Base-by-base conservation (phyloP, 164 flowering plant genomes). In the Protea cynaroides region DNA sequence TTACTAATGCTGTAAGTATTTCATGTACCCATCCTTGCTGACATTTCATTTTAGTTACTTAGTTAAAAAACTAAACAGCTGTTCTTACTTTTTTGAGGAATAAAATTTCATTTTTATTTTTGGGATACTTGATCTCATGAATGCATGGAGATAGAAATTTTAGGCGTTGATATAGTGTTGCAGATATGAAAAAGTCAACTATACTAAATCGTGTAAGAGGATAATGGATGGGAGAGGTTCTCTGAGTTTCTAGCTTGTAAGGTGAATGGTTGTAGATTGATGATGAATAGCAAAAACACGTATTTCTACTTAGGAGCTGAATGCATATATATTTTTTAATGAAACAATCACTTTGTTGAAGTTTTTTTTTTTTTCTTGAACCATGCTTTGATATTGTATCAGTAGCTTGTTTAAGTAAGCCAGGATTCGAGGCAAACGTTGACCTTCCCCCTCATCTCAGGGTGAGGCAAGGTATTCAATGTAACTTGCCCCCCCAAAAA, bases 1-100 rank as follows among this genome's bases (percentile, higher is more conserved):
- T 94, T 62, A 94, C 99, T 47, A 94, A 94, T 86, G 91, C 96
- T 87, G 98, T 94, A 84, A 85, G 96, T 87, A 65, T 63, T 58
- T 57, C 12, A 52, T 57, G 47, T 56, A 1, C 46, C 46, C 46
- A 40, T 63, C 11, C 40, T 64, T 57, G 1, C 25, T 56, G n/a
- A 18, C 43, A 13, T 56, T 13, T 25, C 18, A 10, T 62, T 8
- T 8, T 46, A 15, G 4, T 40, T 10, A 1, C 18, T 49, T 49
- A 25, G 25, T 55, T 9, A 4, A 56, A 23, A 56, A 56, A 56
- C 9, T 56, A 25, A 56, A n/a, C 37, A 4, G 38, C 37, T 56
- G 13, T 24, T 50, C 24, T 46, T 22, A 44, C 53, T 44, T 23
- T 17, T 4, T 25, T 21, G 15, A 44, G 15, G 34, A 43, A 46